Conservation (phyloP, 108 stramenopile genomes). For the Mediolabrus comicus region DNA sequence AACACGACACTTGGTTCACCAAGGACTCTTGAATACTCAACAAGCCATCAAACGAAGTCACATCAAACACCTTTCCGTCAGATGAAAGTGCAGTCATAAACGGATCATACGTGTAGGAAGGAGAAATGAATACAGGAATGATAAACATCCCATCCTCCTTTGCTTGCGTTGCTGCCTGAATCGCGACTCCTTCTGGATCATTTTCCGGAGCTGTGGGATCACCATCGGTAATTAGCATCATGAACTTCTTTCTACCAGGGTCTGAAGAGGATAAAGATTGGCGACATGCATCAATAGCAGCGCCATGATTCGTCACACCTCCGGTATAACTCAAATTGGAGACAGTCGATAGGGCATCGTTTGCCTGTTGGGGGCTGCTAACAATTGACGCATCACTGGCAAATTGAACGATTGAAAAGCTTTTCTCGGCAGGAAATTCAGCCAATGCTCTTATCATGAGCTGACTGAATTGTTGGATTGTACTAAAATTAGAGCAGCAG, state of each 20-base stretch:
- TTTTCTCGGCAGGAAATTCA: constrained; percentile 3
- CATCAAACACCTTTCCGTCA: constrained; percentile 39
- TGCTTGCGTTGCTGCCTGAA: constrained; percentile 13
- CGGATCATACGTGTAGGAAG: neutral
- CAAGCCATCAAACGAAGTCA: constrained; percentile 26
- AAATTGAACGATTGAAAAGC: constrained; percentile 35
- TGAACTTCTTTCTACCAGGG: constrained; percentile 20
- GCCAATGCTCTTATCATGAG: constrained; percentile 20
- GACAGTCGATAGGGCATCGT: constrained; percentile 12
- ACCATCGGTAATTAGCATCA: constrained; percentile 36
- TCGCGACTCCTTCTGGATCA: constrained; percentile 14
- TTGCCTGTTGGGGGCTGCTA: neutral
- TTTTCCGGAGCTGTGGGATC: constrained; percentile 25
- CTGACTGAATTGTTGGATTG: constrained; percentile 21
- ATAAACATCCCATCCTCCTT: constrained; percentile 19
- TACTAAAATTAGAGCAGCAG: constrained; percentile 32
- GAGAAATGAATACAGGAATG: constrained; percentile 37
- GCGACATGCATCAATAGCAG: constrained; percentile 28
- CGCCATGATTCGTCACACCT: constrained; percentile 37
- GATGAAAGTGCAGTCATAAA: constrained; percentile 23
- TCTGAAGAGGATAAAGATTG: constrained; percentile 7
- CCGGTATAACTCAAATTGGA: constrained; percentile 15
- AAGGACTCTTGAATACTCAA: constrained; percentile 24
- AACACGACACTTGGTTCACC: constrained; percentile 41
- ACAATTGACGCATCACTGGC: constrained; percentile 20